Evolutionary conservation across 345 rosid species (phyloP).

Genomic region (Boechera retrofracta): DNA sequence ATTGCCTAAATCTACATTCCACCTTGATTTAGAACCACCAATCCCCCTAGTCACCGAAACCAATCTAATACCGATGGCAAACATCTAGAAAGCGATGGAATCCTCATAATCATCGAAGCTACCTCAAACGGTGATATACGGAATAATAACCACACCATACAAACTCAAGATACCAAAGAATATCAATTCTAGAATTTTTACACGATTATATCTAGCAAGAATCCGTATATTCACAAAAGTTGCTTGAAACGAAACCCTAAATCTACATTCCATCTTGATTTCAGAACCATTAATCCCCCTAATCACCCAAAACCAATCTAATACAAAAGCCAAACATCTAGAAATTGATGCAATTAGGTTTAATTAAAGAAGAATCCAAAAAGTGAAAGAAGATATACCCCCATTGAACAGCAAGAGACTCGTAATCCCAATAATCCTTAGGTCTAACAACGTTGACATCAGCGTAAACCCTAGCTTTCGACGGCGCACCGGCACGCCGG

Average conservation of each 20-base stretch:
- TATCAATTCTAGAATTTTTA: not conserved
- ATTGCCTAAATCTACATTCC: too few relatives aligned
- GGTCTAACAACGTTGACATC: constrained; percentile 89
- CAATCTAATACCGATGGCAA: not conserved
- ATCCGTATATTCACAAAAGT: not conserved
- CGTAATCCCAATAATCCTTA: constrained; percentile 78
- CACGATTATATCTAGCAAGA: not conserved
- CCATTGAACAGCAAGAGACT: constrained; percentile 84
- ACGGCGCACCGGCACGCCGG: constrained; percentile 94
- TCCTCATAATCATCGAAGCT: not conserved
- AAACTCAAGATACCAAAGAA: not conserved
- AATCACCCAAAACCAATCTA: constrained; percentile 7
- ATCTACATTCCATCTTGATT: constrained; percentile 27
- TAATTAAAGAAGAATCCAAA: not conserved
- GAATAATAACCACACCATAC: not conserved
- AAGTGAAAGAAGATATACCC: constrained; percentile 53
- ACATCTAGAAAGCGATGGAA: not conserved
- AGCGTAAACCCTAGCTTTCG: constrained; percentile 92
- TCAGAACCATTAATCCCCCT: not conserved
- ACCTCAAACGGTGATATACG: not conserved
- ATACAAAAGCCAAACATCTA: not conserved
- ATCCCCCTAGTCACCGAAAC: not conserved
- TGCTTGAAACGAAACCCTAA: constrained; percentile 15
- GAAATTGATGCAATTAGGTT: not conserved
- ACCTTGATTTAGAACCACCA: too few relatives aligned